Percentiles rank a stretch among this genome's conserved stretches.
Evolutionary conservation across 148 eudicot species (phyloP).

Genomic region (Spergularia marina): DNA sequence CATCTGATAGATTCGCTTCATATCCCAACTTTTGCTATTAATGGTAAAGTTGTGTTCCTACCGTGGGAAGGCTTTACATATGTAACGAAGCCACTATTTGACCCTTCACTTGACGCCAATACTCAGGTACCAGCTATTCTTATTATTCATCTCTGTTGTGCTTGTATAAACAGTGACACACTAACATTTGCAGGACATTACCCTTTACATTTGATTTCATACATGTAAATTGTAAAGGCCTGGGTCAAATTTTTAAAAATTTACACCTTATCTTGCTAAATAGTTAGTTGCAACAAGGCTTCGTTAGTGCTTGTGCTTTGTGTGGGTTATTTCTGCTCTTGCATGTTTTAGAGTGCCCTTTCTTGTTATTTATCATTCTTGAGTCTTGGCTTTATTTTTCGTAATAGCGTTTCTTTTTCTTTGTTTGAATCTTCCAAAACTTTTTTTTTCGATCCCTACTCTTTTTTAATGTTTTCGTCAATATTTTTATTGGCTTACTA

Average conservation of each 20-base stretch:
- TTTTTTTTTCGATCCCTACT: too few species aligned
- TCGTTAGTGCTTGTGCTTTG: neutral
- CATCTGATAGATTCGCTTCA: slow-evolving; percentile 57
- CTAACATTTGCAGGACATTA: neutral
- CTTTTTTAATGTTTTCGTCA: too few species aligned
- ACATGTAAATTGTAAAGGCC: neutral
- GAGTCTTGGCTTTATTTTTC: too few species aligned
- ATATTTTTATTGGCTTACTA: too few species aligned
- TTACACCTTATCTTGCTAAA: neutral
- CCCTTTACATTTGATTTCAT: slow-evolving; percentile 1
- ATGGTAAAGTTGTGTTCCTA: slow-evolving; percentile 59
- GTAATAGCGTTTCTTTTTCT: neutral
- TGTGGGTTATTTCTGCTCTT: neutral
- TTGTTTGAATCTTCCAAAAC: neutral
- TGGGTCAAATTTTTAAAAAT: neutral
- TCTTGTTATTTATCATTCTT: too few species aligned
- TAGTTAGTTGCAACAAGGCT: neutral
- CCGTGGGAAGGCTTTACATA: slow-evolving; percentile 96
- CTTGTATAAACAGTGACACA: neutral
- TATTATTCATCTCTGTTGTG: neutral
- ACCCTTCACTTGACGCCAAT: slow-evolving; percentile 46
- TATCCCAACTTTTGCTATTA: slow-evolving; percentile 44
- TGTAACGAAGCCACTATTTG: slow-evolving; percentile 54
- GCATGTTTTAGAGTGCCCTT: neutral
- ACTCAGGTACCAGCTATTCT: slow-evolving; percentile 51